Percentiles rank a stretch among this genome's conserved stretches.
phyloP scores from a whole-genome alignment of 768 basidiomycete species.

The Tylopilus vinaceipallidus region DNA sequence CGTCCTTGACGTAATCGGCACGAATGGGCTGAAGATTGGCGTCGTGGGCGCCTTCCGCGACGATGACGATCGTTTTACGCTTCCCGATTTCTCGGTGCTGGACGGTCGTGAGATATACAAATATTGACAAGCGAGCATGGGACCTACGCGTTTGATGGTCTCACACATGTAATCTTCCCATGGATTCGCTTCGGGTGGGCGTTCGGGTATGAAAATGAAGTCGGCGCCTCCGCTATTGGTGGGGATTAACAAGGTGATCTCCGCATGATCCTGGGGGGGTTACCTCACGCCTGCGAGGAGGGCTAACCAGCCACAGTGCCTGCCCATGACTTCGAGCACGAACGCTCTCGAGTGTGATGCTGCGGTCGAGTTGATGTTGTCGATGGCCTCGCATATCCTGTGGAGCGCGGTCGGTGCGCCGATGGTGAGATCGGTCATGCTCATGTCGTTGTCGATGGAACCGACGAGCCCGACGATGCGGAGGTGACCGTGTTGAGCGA shows the following conservation, averaged over 20 bases:
- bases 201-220: constrained; percentile 96
- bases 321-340: constrained; percentile 99
- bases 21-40: constrained; percentile 85
- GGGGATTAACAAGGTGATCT: constrained; percentile 8
- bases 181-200: constrained; percentile 69
- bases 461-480: constrained; percentile 98
- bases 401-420: constrained; percentile 95
- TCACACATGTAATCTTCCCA: constrained; percentile 96
- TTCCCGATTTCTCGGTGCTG: constrained; percentile 92
- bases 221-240: constrained; percentile 78
- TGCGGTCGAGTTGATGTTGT: constrained; percentile 97
- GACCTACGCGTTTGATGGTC: constrained; percentile 70
- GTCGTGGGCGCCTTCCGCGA: constrained; percentile 96
- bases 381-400: constrained; percentile 96
- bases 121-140: background rate
- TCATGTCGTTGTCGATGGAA: constrained; percentile 99
- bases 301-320: constrained; percentile 99
- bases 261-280: constrained; percentile 19
- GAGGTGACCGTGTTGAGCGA: constrained; percentile 72
- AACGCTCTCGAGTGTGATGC: constrained; percentile 95
- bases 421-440: constrained; percentile 95
- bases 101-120: constrained; percentile 1
- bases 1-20: constrained; percentile 86
- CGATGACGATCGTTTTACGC: constrained; percentile 97
- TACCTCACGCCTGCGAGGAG: constrained; percentile 89